Percentiles rank a stretch among this genome's conserved stretches.
Evolutionary conservation across 306 rosid genomes (phyloP).

Genomic region (Comarum palustre): DNA sequence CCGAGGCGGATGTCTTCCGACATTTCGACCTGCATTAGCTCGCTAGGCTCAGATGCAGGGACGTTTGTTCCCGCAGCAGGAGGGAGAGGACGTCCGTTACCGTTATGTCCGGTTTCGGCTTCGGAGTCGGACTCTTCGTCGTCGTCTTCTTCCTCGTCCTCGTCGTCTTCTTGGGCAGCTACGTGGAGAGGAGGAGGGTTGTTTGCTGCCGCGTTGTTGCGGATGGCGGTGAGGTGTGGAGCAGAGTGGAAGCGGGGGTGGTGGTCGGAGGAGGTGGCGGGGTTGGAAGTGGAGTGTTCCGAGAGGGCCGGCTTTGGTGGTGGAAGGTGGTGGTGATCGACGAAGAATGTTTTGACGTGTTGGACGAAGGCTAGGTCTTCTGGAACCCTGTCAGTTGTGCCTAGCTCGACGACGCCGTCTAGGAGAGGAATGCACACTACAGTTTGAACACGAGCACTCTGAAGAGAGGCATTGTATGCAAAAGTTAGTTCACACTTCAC

Average conservation of each 20-base stretch:
- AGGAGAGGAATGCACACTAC: slow-evolving; percentile 87
- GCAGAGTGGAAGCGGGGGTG: slow-evolving; percentile 37
- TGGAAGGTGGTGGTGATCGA: slow-evolving; percentile 37
- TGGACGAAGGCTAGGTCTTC: slow-evolving; percentile 65
- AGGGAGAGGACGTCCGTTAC: background rate
- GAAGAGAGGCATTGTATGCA: slow-evolving; percentile 12
- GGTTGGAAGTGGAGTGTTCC: slow-evolving; percentile 85
- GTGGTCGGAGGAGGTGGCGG: slow-evolving; percentile 57
- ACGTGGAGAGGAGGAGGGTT: slow-evolving; percentile 25
- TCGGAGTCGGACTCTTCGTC: slow-evolving; percentile 54
- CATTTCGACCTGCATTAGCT: slow-evolving; percentile 79
- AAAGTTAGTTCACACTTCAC: background rate
- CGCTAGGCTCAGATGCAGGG: slow-evolving; percentile 48
- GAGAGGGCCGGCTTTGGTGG: slow-evolving; percentile 83
- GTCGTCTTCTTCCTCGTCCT: slow-evolving; percentile 34
- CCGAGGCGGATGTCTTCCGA: slow-evolving; percentile 78
- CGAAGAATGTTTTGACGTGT: slow-evolving; percentile 69
- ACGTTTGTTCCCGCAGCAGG: background rate
- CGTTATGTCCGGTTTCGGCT: slow-evolving; percentile 37
- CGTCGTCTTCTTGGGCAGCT: slow-evolving; percentile 32
- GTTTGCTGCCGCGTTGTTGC: slow-evolving; percentile 26
- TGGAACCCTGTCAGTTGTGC: slow-evolving; percentile 73
- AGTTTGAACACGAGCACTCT: slow-evolving; percentile 95
- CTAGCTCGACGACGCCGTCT: slow-evolving; percentile 89
- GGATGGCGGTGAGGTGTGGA: slow-evolving; percentile 29